phyloP scores from a whole-genome alignment of 768 basidiomycete species.

The Kwoniella pini region DNA sequence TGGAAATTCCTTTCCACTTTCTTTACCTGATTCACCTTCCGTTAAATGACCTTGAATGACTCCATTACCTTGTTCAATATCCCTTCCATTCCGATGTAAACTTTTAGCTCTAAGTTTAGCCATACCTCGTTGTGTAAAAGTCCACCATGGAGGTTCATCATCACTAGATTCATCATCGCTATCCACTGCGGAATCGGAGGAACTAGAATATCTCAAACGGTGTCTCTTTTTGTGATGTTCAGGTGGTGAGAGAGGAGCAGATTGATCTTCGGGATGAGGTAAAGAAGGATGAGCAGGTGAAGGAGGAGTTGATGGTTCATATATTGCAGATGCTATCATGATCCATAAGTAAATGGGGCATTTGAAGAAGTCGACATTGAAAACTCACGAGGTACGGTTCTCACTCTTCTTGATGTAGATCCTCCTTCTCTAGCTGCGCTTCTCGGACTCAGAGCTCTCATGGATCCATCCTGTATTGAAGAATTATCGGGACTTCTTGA shows the following conservation, averaged over 20 bases:
- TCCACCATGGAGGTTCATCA: constrained; percentile 47
- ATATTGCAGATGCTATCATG: constrained; percentile 34
- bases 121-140: constrained; percentile 42
- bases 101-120: constrained; percentile 33
- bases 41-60: neutral
- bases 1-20: neutral
- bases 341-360: neutral
- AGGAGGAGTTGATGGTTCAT: constrained; percentile 38
- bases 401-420: constrained; percentile 28
- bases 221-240: constrained; percentile 24
- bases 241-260: neutral
- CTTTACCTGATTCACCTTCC: constrained; percentile 16
- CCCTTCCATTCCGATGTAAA: constrained; percentile 8
- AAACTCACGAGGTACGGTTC: constrained; percentile 46
- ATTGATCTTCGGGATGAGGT: constrained; percentile 4
- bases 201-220: constrained; percentile 24
- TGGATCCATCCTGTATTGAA: neutral
- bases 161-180: constrained; percentile 21
- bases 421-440: neutral
- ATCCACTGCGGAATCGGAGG: constrained; percentile 26
- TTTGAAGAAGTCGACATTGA: neutral
- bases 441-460: neutral
- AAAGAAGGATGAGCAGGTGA: constrained; percentile 15
- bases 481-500: neutral
- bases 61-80: constrained; percentile 12